A percentile compares a stretch with the other conserved stretches of the same genome.
Evolutionary conservation across 2,329 filamentous ascomycete species (phyloP).

Genomic region (Cercospora sojina): DNA sequence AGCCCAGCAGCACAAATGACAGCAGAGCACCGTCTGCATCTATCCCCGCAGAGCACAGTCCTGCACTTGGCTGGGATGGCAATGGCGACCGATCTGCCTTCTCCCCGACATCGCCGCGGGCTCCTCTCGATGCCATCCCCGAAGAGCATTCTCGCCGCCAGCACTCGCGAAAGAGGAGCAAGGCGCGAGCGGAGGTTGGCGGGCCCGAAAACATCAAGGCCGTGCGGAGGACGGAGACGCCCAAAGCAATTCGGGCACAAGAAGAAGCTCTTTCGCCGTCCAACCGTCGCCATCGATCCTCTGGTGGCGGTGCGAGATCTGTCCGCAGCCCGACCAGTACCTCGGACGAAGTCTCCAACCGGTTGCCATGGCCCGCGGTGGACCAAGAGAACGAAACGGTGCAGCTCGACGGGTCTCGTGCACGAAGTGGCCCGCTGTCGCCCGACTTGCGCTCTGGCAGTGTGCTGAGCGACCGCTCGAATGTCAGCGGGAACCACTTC

Average conservation of each 20-base stretch:
- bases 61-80: neutral
- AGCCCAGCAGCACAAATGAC: constrained; percentile 1
- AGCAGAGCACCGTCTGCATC: constrained; percentile 6
- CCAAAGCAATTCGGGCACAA: constrained; percentile 43
- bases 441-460: constrained; percentile 43
- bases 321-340: constrained; percentile 37
- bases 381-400: constrained; percentile 50
- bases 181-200: constrained; percentile 44
- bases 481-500: constrained; percentile 42
- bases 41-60: constrained; percentile 9
- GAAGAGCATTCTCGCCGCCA: constrained; percentile 40
- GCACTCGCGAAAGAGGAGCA: constrained; percentile 42
- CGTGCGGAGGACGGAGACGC: constrained; percentile 43
- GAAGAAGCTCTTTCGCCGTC: constrained; percentile 25
- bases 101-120: constrained; percentile 30
- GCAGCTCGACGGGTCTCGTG: constrained; percentile 44
- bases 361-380: constrained; percentile 41
- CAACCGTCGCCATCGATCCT: constrained; percentile 10
- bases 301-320: constrained; percentile 15
- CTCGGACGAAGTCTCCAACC: constrained; percentile 33
- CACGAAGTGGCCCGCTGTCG: constrained; percentile 25
- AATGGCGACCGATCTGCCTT: constrained; percentile 18
- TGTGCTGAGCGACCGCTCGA: constrained; percentile 47
- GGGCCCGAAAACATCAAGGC: constrained; percentile 47
- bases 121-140: constrained; percentile 44